phyloP scores from a whole-genome alignment of 1,284 basidiomycete species.

The Veloboletus limbatus region DNA sequence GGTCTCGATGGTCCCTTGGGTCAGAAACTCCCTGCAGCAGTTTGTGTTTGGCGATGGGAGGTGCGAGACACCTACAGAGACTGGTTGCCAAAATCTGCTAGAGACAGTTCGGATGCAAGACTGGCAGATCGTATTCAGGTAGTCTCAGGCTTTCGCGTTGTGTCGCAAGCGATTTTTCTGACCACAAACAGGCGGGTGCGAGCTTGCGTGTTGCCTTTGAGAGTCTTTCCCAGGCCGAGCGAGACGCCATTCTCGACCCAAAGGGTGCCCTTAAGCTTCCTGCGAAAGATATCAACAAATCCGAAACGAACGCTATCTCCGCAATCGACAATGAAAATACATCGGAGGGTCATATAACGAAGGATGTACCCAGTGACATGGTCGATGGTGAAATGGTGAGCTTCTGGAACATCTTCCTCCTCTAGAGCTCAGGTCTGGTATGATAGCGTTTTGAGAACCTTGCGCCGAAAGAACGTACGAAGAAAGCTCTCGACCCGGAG shows the following conservation, averaged over 20 bases:
- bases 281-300: slow-evolving; percentile 38
- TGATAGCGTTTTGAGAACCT: slow-evolving; percentile 21
- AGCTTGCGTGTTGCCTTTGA: slow-evolving; percentile 54
- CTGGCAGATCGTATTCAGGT: slow-evolving; percentile 67
- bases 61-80: slow-evolving; percentile 54
- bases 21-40: slow-evolving; percentile 51
- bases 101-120: slow-evolving; percentile 64
- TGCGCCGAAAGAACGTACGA: slow-evolving; percentile 37
- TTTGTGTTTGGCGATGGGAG: slow-evolving; percentile 90
- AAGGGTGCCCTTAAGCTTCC: slow-evolving; percentile 45
- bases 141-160: slow-evolving; percentile 17
- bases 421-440: not conserved
- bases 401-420: not conserved
- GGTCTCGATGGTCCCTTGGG: slow-evolving; percentile 56
- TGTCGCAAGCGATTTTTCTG: slow-evolving; percentile 1
- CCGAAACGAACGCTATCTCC: slow-evolving; percentile 15
- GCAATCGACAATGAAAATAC: slow-evolving; percentile 1
- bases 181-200: slow-evolving; percentile 51
- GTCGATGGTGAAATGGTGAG: slow-evolving; percentile 38
- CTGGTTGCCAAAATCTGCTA: slow-evolving; percentile 69
- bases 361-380: slow-evolving; percentile 29
- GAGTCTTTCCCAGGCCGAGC: slow-evolving; percentile 53
- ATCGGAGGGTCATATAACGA: slow-evolving; percentile 14
- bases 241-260: slow-evolving; percentile 50
- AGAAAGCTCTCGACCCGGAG: slow-evolving; percentile 55